Evolutionary conservation across 768 basidiomycete species (phyloP), one percentile per base, ranked within the genome.

Genomic region (Mrakia frigida): DNA sequence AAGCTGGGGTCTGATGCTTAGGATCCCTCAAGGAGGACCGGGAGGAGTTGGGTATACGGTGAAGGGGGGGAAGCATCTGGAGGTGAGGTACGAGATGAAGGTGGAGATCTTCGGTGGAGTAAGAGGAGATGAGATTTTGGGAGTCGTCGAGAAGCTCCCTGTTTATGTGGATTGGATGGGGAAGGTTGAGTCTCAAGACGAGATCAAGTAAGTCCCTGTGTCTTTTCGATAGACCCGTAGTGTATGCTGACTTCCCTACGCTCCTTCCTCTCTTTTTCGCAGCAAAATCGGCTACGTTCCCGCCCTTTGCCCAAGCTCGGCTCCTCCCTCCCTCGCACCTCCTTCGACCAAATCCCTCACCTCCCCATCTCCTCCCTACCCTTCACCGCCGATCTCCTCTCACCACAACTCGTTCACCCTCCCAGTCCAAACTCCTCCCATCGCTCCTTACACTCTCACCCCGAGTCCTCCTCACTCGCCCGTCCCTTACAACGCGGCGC

Each of bases 221-320:
- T 21, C 53, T 25, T 53, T 71, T 16, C 4, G 1, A n/a, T n/a
- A n/a, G n/a, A n/a, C n/a, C n/a, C n/a, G n/a, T n/a, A n/a, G n/a
- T n/a, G n/a, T n/a, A n/a, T n/a, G 14, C 52, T 31, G 18, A 14
- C 6, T 21, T 39, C 33, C 3, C 35, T 39, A 21, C 37, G 63
- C 25, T 23, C 13, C 0, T 7, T 46, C 73, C 13, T 41, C 41
- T 14, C 56, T 56, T 25, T 13, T 25, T 13, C 28, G 6, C 43
- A 74, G 73, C 31, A 63, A 74, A 63, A 74, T 74, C 33, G 73
- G 73, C 61, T 74, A 31, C 43, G 73, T 74, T 7, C 41, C 73
- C 3, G 46, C 41, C 35, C 61, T 74, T 2, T 65, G 60, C 31
- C 43, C 33, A 16, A 13, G 28, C 37, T 68, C 65, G 7, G 7